Evolutionary conservation across 768 basidiomycete genomes (phyloP).

Genomic region (Hypsizygus marmoreus): DNA sequence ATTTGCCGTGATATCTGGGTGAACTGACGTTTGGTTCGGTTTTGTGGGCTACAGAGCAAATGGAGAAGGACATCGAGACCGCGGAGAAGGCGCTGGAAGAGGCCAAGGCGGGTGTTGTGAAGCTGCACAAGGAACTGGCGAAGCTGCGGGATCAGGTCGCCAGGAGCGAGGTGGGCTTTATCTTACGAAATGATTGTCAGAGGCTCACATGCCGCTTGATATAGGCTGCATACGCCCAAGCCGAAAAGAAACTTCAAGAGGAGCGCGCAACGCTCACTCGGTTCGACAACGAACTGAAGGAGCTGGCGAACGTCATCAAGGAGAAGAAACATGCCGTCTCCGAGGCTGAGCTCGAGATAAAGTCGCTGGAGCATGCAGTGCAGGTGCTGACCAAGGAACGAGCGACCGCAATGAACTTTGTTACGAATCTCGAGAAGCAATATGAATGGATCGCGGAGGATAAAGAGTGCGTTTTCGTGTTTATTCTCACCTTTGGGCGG

Average conservation of each 20-base stretch:
- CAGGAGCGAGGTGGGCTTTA: slow-evolving; percentile 42
- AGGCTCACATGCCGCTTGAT: background rate
- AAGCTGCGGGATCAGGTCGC: slow-evolving; percentile 53
- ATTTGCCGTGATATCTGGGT: background rate
- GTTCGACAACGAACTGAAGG: slow-evolving; percentile 87
- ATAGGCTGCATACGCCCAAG: slow-evolving; percentile 61
- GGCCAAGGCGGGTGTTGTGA: slow-evolving; percentile 46
- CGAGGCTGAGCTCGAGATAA: slow-evolving; percentile 66
- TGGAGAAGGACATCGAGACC: slow-evolving; percentile 68
- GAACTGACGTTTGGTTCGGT: slow-evolving; percentile 5
- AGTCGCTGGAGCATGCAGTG: slow-evolving; percentile 72
- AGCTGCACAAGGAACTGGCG: slow-evolving; percentile 63
- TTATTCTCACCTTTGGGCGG: background rate
- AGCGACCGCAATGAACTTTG: slow-evolving; percentile 47
- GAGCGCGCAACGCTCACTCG: slow-evolving; percentile 86
- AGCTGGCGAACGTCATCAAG: slow-evolving; percentile 81
- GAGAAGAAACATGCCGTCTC: slow-evolving; percentile 71
- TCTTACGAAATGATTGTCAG: too few relatives aligned
- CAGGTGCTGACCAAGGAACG: slow-evolving; percentile 65
- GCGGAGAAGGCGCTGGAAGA: slow-evolving; percentile 47
- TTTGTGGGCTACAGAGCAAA: slow-evolving; percentile 58
- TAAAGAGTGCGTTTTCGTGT: slow-evolving; percentile 61
- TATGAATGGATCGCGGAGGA: slow-evolving; percentile 91
- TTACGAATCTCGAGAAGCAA: slow-evolving; percentile 74
- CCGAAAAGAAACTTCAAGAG: slow-evolving; percentile 72